A percentile compares a stretch with the other conserved stretches of the same genome.
Conservation (phyloP, 345 rosid genomes). For the Euphorbia lathyris region DNA sequence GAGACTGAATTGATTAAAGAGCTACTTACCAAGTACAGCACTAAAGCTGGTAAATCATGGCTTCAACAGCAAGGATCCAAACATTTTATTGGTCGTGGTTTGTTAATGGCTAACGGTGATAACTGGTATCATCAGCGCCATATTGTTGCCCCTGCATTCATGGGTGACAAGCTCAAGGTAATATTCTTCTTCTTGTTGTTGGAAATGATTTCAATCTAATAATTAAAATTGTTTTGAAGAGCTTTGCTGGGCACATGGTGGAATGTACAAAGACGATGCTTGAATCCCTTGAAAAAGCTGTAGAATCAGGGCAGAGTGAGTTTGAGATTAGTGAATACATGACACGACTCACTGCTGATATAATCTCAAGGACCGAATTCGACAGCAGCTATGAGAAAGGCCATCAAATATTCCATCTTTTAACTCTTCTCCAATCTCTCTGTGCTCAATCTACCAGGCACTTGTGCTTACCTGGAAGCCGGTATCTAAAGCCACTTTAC, state of each 20-base stretch:
- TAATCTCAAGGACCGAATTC: slow-evolving; percentile 85
- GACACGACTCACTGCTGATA: slow-evolving; percentile 72
- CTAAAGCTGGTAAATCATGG: slow-evolving; percentile 84
- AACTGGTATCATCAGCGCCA: slow-evolving; percentile 51
- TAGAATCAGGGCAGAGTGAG: slow-evolving; percentile 48
- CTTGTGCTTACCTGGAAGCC: slow-evolving; percentile 87
- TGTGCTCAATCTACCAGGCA: slow-evolving; percentile 81
- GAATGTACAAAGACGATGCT: slow-evolving; percentile 71
- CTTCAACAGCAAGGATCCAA: slow-evolving; percentile 83
- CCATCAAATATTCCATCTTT: slow-evolving; percentile 60
- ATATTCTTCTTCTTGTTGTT: too few species aligned
- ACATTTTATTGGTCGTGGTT: slow-evolving; percentile 78
- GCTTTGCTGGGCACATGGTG: slow-evolving; percentile 78
- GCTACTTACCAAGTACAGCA: slow-evolving; percentile 60
- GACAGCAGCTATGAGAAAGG: slow-evolving; percentile 78
- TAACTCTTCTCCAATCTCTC: slow-evolving; percentile 59
- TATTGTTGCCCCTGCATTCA: slow-evolving; percentile 33
- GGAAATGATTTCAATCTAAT: too few species aligned
- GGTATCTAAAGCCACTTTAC: too few species aligned
- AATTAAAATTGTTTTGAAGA: too few species aligned
- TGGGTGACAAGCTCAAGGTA: slow-evolving; percentile 32
- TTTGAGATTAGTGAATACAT: slow-evolving; percentile 84
- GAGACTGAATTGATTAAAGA: slow-evolving; percentile 81
- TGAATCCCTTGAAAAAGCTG: slow-evolving; percentile 44
- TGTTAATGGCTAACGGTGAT: slow-evolving; percentile 70